Conservation (phyloP, 2,329 filamentous ascomycete genomes). For the Polytolypa hystricis region DNA sequence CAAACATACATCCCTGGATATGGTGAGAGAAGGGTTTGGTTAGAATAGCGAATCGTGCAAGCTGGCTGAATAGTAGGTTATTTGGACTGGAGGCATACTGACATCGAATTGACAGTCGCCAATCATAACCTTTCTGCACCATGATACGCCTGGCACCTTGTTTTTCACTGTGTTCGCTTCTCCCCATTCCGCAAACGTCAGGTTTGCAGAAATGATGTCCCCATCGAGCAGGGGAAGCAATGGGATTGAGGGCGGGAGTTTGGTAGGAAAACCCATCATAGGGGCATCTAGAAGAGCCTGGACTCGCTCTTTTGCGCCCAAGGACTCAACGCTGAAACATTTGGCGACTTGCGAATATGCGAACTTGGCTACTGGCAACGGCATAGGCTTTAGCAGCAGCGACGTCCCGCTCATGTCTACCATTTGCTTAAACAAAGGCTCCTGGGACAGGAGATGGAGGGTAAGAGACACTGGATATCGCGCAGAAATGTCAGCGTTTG, state of each 20-base stretch:
- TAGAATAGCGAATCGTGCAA: background rate
- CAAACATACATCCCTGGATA: background rate
- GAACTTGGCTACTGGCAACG: conserved; percentile 29
- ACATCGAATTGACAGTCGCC: conserved; percentile 40
- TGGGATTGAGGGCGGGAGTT: background rate
- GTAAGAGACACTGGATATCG: conserved; percentile 21
- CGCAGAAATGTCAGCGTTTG: conserved; percentile 2
- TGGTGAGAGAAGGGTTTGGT: background rate
- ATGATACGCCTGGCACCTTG: conserved; percentile 31
- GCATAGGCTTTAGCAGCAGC: conserved; percentile 31
- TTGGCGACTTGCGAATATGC: conserved; percentile 32
- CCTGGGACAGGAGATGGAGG: conserved; percentile 26
- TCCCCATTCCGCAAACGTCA: conserved; percentile 12
- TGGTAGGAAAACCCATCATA: background rate
- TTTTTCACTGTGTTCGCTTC: conserved; percentile 9
- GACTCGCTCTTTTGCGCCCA: conserved; percentile 31
- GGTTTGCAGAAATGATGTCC: conserved; percentile 26
- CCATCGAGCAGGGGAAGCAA: conserved; percentile 33
- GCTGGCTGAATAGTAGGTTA: background rate
- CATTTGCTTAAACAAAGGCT: conserved; percentile 32
- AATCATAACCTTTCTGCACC: conserved; percentile 38
- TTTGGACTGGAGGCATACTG: conserved; percentile 9
- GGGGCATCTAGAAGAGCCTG: no score
- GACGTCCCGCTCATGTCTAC: conserved; percentile 36
- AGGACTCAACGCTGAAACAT: conserved; percentile 28